phyloP scores from a whole-genome alignment of 2,329 filamentous ascomycete genomes.

The Rhynchosporium agropyri region DNA sequence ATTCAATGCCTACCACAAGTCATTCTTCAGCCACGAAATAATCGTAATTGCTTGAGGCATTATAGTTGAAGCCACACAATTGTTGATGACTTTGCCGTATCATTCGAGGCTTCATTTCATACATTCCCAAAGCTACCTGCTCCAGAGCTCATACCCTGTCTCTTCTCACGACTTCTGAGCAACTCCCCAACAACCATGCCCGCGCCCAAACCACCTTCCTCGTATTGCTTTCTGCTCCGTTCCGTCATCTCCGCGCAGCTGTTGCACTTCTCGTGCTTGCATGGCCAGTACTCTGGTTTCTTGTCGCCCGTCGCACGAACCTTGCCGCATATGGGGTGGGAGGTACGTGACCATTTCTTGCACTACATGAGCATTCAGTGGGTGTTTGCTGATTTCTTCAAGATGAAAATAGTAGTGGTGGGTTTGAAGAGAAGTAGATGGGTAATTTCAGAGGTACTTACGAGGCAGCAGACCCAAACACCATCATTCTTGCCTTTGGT shows the following conservation, averaged over 20 bases:
- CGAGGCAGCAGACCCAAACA: conserved; percentile 9
- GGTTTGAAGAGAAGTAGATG: neutral
- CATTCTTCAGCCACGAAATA: too few species aligned
- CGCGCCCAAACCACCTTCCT: neutral
- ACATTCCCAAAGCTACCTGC: neutral
- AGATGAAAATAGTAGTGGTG: neutral
- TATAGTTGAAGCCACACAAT: too few species aligned
- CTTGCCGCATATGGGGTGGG: neutral
- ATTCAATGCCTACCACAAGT: too few species aligned
- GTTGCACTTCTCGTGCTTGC: neutral
- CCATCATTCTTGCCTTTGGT: neutral
- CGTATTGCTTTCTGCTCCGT: neutral
- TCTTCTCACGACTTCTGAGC: neutral
- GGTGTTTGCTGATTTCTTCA: neutral
- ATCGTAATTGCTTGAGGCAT: too few species aligned
- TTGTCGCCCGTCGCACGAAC: neutral
- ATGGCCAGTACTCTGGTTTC: conserved; percentile 5
- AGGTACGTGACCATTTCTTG: neutral
- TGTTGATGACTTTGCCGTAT: too few species aligned
- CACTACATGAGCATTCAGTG: neutral
- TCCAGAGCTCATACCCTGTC: neutral
- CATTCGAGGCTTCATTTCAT: neutral
- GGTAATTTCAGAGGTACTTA: neutral
- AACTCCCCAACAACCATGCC: neutral
- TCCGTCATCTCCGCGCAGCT: conserved; percentile 1